phyloP scores from a whole-genome alignment of 2,329 filamentous ascomycete genomes.

The Ceratocystis smalleyi region DNA sequence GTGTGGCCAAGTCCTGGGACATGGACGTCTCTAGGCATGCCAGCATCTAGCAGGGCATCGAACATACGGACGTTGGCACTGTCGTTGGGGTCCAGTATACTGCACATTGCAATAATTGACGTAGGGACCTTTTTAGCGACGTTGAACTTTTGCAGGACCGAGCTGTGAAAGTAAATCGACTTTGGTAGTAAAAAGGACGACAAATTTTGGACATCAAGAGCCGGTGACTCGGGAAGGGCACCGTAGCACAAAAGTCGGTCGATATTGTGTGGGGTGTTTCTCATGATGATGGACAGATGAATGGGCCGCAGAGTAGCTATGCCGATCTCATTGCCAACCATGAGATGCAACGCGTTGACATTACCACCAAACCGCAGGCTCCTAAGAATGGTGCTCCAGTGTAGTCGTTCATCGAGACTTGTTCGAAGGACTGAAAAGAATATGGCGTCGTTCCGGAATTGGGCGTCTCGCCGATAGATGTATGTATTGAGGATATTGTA shows the following conservation, averaged over 20 bases:
- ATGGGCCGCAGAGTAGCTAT: constrained; percentile 6
- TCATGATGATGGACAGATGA: constrained; percentile 10
- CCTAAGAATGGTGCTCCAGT: constrained; percentile 5
- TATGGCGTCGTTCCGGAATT: constrained; percentile 2
- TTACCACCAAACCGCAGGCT: constrained; percentile 1
- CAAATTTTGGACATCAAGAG: not conserved
- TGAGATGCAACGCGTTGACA: constrained; percentile 8
- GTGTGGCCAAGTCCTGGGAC: constrained; percentile 1
- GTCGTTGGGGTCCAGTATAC: not conserved
- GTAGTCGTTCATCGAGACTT: not conserved
- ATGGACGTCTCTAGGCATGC: constrained; percentile 8
- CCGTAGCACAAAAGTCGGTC: constrained; percentile 8
- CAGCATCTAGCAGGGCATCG: not conserved
- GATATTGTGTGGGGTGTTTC: not conserved
- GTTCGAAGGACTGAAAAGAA: constrained; percentile 4
- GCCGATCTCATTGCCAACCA: not conserved
- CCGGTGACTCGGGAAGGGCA: not conserved
- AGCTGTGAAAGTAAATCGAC: constrained; percentile 5
- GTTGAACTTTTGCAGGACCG: not conserved
- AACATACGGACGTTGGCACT: not conserved
- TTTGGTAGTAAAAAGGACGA: constrained; percentile 1
- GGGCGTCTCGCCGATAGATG: constrained; percentile 5
- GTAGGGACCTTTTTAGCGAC: constrained; percentile 2
- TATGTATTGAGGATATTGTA: constrained; percentile 6
- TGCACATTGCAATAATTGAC: constrained; percentile 5